Conservation (phyloP, 73 alveolate species). For the Paraurostyla sp. region DNA sequence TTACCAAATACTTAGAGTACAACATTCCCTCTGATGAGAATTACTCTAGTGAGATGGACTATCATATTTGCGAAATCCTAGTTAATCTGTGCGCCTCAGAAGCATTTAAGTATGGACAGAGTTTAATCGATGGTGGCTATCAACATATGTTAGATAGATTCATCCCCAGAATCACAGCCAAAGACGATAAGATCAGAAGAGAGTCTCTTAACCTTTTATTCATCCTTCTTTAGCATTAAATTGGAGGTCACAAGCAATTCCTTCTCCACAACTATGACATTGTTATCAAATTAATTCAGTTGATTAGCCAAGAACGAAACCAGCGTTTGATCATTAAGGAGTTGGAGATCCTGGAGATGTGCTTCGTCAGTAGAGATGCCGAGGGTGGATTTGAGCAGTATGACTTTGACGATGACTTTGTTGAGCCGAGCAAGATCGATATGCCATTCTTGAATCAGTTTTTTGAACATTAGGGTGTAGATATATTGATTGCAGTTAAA, state of each 20-base stretch:
- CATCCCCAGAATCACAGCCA: neutral
- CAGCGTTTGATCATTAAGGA: neutral
- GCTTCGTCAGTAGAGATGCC: conserved; percentile 12
- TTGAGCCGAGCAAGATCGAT: neutral
- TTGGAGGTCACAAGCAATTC: neutral
- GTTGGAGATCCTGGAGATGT: neutral
- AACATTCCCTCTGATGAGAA: neutral
- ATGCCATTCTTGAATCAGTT: neutral
- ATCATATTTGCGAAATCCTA: neutral
- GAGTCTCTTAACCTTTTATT: neutral
- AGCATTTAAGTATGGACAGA: neutral
- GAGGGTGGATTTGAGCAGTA: neutral
- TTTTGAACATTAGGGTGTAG: neutral
- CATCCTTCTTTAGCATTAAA: neutral
- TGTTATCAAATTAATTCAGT: neutral
- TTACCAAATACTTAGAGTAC: neutral
- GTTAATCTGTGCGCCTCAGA: neutral
- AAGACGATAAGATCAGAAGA: neutral
- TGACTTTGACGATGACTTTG: neutral
- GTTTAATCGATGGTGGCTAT: neutral
- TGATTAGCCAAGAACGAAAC: neutral
- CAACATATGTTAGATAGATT: conserved; percentile 21
- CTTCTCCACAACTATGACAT: conserved; percentile 5
- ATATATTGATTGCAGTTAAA: neutral
- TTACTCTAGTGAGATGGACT: neutral